Evolutionary conservation across 2,329 filamentous ascomycete genomes (phyloP), one percentile per base, ranked within the genome.

Genomic region (Rutstroemia sp.): DNA sequence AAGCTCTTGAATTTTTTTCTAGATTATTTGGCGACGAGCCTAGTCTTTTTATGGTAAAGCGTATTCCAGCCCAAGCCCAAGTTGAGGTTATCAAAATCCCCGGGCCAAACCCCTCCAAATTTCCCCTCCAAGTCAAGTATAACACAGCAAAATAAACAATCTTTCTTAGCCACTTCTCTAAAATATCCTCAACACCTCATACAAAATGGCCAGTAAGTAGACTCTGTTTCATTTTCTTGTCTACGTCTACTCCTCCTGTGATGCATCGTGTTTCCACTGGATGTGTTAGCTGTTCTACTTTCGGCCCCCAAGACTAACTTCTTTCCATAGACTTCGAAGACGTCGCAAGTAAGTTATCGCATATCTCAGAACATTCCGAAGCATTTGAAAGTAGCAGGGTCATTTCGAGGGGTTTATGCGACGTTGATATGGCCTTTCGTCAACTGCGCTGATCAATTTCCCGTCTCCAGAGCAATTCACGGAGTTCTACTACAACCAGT

Each of bases 401-500:
- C 51, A 17, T 53, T 19, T 23, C 16, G n/a, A 3, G n/a, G 9
- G 21, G 19, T 8, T 3, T 48, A 2, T 39, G 45, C 51, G 34
- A 48, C 14, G 34, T 48, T 25, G 40, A 34, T 34, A 38, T 17
- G 42, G 16, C 42, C 36, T 19, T 48, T 19, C 52, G 25, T 34
- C 23, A 54, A 34, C 42, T 39, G 57, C 47, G 56, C 54, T 63
- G 46, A 62, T 57, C 8, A 25, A 40, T 17, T 61, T 64, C 66
- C 57, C 68, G 60, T 39, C 42, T 39, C 23, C 58, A 96, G 92
- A 86, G 72, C 82, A 95, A 75, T 96, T 97, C 75, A 86, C 92
- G 64, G 71, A 85, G 59, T 92, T 87, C 79, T 97, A 96, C 83
- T 96, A 96, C 81, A 78, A 86, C 68, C 86, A 84, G 58, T 96